A percentile compares a stretch with the other conserved stretches of the same genome.
Evolutionary conservation across 1,284 basidiomycete species (phyloP).

Genomic region (Puccinia polysora): DNA sequence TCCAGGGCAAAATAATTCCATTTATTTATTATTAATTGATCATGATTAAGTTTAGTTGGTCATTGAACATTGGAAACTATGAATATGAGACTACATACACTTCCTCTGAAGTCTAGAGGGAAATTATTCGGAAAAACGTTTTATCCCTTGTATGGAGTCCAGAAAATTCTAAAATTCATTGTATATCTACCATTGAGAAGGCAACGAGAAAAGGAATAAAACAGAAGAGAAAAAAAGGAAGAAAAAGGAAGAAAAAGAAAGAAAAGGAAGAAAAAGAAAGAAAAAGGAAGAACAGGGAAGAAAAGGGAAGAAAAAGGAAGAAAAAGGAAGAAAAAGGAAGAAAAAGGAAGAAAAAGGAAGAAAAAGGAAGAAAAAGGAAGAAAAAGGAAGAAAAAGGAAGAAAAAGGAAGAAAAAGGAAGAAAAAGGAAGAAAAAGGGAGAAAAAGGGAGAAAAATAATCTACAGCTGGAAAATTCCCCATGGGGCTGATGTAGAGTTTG

Average conservation of each 20-base stretch:
- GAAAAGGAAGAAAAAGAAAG: not conserved
- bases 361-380: not conserved
- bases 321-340: not conserved
- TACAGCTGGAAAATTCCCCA: not conserved
- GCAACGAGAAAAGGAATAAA: too few species aligned
- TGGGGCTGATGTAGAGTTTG: too few species aligned
- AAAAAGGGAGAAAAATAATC: not conserved
- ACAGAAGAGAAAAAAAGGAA: not conserved
- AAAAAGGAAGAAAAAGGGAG: not conserved
- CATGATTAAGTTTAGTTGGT: too few species aligned
- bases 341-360: not conserved
- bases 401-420: not conserved
- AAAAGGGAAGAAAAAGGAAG: not conserved
- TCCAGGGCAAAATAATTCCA: too few species aligned
- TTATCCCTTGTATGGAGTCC: too few species aligned
- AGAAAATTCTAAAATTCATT: too few species aligned
- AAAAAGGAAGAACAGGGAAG: not conserved
- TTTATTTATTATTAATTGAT: too few species aligned
- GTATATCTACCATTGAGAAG: too few species aligned
- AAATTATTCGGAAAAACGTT: too few species aligned
- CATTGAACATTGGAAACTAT: too few species aligned
- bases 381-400: not conserved
- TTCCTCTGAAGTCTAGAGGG: too few species aligned
- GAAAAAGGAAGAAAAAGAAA: not conserved
- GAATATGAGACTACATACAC: too few species aligned